Evolutionary conservation across 148 eudicot genomes (phyloP), one percentile per base, ranked within the genome.

Genomic region (Mesembryanthemum crystallinum): DNA sequence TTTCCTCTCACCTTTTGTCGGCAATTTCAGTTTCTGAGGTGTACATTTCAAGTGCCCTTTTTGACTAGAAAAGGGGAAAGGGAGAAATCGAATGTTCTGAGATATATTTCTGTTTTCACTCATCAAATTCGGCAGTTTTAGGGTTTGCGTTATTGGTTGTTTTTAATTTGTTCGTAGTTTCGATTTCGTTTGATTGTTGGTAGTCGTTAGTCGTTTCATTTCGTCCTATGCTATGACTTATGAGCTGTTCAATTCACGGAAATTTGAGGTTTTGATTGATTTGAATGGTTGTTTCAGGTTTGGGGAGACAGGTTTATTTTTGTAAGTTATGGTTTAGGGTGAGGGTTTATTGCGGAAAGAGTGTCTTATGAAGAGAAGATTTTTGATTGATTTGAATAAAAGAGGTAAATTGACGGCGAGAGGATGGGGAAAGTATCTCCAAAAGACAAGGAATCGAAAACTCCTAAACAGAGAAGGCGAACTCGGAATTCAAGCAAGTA

Each of bases 351-450:
- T 67, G 45, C 45, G 32, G 30, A 58, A 30, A 9, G 12, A 20
- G 52, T 25, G 67, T 29, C 49, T 25, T 72, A 49, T 77, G 64
- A 72, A 68, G 69, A 27, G 28, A 55, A 49, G 29, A 42, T 23
- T 51, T 60, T 61, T 68, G 52, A 20, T 28, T 73, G 67, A 66
- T 23, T 77, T 28, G 71, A 73, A 60, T 72, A 67, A 62, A 54
- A 73, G 55, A 67, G 78, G 77, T 23, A 24, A 18, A 55, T 20
- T 68, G 70, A 49, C 23, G 43, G 52, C 17, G 18, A 61, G 17
- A 79, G n/a, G 5, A 95, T 90, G 97, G 97, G 94, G 43, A 95
- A 95, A 78, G 86, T 83, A 51, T 87, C 92, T 28, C 90, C 87
- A 0, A 85, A 78, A 73, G 87, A 88, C 0, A 82, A 80, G 84